Base-by-base conservation (phyloP, 78 protist genomes). In the Creolimax fragrantissima region DNA sequence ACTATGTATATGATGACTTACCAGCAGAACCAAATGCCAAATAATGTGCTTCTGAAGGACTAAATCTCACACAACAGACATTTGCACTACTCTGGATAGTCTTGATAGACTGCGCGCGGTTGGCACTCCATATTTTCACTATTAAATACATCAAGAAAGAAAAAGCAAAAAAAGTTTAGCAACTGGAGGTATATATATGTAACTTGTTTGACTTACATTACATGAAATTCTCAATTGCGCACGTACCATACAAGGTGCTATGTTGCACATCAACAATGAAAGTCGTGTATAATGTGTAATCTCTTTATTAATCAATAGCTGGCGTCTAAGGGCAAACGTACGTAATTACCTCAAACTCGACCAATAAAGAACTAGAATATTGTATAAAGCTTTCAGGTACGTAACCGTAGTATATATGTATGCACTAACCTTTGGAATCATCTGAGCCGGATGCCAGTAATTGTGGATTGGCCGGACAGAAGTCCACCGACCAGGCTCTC, bases 401-500 rank as follows among this genome's bases (percentile, higher is more conserved):
- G n/a, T n/a, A n/a, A n/a, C n/a, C n/a, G n/a, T n/a, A n/a, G n/a
- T n/a, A n/a, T n/a, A n/a, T n/a, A n/a, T n/a, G n/a, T n/a, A n/a
- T n/a, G n/a, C n/a, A n/a, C 84, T 2, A n/a, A 92, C 94, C 94
- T 3, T 41, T 44, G 2, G 94, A 66, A 43, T 95, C 97, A 81
- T 95, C 97, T 7, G 96, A 94, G 41, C 96, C 97, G 11, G 93
- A 86, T 5, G 95, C 97, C 3, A 95, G 91, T 39, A 58, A 93
- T 2, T 92, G 83, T 6, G 96, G 96, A 74, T 95, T 95, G 3
- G 92, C 41, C 2, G 89, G 89, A 37, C 93, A 88, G 41, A 95
- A 94, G 37, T 95, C 95, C 3, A 95, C 97, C 91, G 91, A 84
- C 97, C 97, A 94, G 2, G 91, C 96, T 35, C 96, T 67, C 85